phyloP scores from a whole-genome alignment of 2,329 filamentous ascomycete genomes.

The Alternaria novae-zelandiae region DNA sequence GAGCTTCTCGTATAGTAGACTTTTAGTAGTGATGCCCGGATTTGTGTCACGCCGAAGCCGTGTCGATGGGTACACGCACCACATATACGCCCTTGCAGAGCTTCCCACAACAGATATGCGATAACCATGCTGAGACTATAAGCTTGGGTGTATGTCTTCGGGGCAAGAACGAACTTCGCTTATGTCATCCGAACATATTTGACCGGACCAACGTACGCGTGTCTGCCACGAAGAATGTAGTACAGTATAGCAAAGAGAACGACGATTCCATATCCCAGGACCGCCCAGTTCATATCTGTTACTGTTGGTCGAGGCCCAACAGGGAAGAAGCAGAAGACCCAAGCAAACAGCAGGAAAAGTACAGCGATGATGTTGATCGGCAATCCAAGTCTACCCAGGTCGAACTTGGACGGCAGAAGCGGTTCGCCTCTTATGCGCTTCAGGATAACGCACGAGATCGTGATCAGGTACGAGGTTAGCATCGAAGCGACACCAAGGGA shows the following conservation, averaged over 20 bases:
- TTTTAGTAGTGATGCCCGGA: not conserved
- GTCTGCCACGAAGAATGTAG: slow-evolving; percentile 49
- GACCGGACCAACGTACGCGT: slow-evolving; percentile 46
- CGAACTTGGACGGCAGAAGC: slow-evolving; percentile 54
- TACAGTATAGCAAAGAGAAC: slow-evolving; percentile 52
- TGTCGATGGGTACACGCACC: not conserved
- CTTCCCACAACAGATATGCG: not conserved
- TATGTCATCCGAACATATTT: slow-evolving; percentile 16
- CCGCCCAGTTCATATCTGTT: slow-evolving; percentile 57
- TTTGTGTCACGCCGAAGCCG: not conserved
- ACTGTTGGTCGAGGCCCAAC: slow-evolving; percentile 45
- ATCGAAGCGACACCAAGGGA: slow-evolving; percentile 23
- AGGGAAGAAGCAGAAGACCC: slow-evolving; percentile 55
- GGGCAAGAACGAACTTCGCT: not conserved
- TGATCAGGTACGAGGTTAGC: slow-evolving; percentile 41
- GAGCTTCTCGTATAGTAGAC: not conserved
- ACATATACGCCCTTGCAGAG: not conserved
- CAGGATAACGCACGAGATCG: slow-evolving; percentile 54
- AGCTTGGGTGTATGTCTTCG: not conserved
- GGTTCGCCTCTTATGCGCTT: slow-evolving; percentile 52
- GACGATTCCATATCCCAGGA: slow-evolving; percentile 51
- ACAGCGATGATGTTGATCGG: slow-evolving; percentile 51
- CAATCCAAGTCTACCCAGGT: slow-evolving; percentile 53
- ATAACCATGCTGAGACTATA: not conserved
- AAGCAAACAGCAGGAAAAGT: slow-evolving; percentile 49